Evolutionary conservation across 2,329 filamentous ascomycete species (phyloP), one percentile per base, ranked within the genome.

Genomic region (Xylaria sp.): DNA sequence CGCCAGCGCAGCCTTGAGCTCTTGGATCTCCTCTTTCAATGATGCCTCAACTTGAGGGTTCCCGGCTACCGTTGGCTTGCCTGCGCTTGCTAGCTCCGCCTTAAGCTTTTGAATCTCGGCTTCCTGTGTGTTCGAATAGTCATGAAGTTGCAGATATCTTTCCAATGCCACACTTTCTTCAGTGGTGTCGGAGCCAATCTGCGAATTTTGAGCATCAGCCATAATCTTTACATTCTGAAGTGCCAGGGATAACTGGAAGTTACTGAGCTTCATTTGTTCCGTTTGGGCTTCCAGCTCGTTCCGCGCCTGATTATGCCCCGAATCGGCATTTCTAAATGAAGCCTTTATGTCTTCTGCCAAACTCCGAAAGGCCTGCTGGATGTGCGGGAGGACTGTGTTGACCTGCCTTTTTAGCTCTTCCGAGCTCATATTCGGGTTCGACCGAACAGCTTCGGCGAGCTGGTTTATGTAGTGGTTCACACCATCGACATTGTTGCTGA

Each of bases 91-190:
- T 31, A 52, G 19, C 1, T 38, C 49, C 7, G 21, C 21, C 12
- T 31, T 52, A 8, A 59, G 47, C 21, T n/a, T 45, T 28, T 53
- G 28, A 28, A 59, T 59, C 25, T 55, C 35, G 6, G 9, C 31
- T 19, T 31, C 15, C 31, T 42, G 23, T 17, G n/a, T n/a, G n/a
- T n/a, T n/a, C n/a, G n/a, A n/a, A n/a, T n/a, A n/a, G n/a, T n/a
- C n/a, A n/a, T n/a, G n/a, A n/a, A n/a, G n/a, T n/a, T n/a, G n/a
- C n/a, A n/a, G n/a, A n/a, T n/a, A n/a, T n/a, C n/a, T n/a, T n/a
- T n/a, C n/a, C n/a, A n/a, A n/a, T n/a, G n/a, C n/a, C n/a, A n/a
- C n/a, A n/a, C n/a, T n/a, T n/a, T n/a, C n/a, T n/a, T n/a, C n/a
- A n/a, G n/a, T n/a, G n/a, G n/a, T n/a, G n/a, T n/a, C n/a, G n/a